Evolutionary conservation across 2,329 filamentous ascomycete species (phyloP).

Genomic region (Diaporthe vaccinii): DNA sequence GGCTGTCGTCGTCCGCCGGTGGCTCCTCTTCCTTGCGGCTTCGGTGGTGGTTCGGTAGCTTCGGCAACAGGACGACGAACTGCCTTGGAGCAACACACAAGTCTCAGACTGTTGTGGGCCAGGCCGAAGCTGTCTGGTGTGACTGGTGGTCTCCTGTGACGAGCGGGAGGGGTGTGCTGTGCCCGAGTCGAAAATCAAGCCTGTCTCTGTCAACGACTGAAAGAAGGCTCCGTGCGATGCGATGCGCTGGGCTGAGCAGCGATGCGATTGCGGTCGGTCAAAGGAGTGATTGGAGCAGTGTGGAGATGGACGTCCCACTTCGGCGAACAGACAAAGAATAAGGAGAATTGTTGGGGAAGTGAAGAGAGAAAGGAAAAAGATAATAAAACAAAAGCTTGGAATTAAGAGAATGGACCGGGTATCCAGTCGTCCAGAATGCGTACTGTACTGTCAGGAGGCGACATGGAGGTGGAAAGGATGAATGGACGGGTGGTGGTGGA

Average conservation of each 20-base stretch:
- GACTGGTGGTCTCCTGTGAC: neutral
- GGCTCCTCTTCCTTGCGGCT: neutral
- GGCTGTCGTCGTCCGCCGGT: neutral
- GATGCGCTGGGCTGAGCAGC: conserved; percentile 7
- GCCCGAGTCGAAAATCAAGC: neutral
- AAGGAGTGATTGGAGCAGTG: conserved; percentile 33
- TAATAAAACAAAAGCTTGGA: conserved; percentile 23
- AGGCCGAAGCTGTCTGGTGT: neutral
- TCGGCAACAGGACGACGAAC: neutral
- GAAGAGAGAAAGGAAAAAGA: neutral
- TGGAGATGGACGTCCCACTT: conserved; percentile 23
- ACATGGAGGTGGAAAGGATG: conserved; percentile 26
- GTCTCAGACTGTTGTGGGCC: conserved; percentile 21
- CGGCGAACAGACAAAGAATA: conserved; percentile 20
- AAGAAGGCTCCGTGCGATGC: conserved; percentile 6
- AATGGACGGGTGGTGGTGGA: conserved; percentile 25
- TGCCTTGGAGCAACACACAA: neutral
- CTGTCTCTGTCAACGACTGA: conserved; percentile 10
- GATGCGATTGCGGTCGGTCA: conserved; percentile 26
- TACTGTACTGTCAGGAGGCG: conserved; percentile 33
- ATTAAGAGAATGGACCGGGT: conserved; percentile 32
- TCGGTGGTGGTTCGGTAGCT: conserved; percentile 3
- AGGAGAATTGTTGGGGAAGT: neutral
- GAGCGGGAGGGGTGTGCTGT: neutral
- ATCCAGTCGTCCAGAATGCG: conserved; percentile 32